Base-by-base conservation (phyloP, 2,329 filamentous ascomycete genomes). In the Aspergillus costaricaensis region DNA sequence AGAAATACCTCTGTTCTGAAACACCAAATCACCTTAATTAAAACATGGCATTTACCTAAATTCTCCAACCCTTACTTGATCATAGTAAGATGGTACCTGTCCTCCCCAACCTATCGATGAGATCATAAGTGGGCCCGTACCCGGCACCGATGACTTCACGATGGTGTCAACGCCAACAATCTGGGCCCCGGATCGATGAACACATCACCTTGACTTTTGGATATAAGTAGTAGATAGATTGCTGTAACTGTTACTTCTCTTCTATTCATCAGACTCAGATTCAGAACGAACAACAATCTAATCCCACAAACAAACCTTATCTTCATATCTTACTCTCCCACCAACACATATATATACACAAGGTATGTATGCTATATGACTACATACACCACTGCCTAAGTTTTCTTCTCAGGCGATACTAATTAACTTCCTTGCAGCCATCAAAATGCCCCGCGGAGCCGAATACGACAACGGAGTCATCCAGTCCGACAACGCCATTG, bases 371-470 rank as follows among this genome's bases (percentile, higher is more conserved):
- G 52, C 10, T 23, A 27, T 25, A 47, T 17, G 15, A 32, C 2
- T 25, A 7, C 25, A 61, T 17, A 30, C 27, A 10, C 27, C 27
- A 30, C 9, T 30, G 27, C 27, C 1, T 12, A 4, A 30, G 8
- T 10, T 30, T 25, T 7, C 6, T 7, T 30, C 27, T 12, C 9
- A 4, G 27, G 9, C 2, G 1, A 27, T 25, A 19, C 51, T 23
- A 43, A 12, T 59, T 1, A 6, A 25, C 7, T 30, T 12, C 30
- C 58, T 2, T 17, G 32, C 44, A 49, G 21, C 3, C 1, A 19
- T 60, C 70, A 75, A 39, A 66, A 78, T 79, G 76, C 71, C 73
- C 68, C 76, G 76, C 68, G 75, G 76, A 66, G 74, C 74, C 50
- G 72, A 77, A 23, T 78, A 68, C 68, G 75, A 76, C 64, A 69